phyloP scores from a whole-genome alignment of 2,329 filamentous ascomycete genomes.

The Diplodia seriata region DNA sequence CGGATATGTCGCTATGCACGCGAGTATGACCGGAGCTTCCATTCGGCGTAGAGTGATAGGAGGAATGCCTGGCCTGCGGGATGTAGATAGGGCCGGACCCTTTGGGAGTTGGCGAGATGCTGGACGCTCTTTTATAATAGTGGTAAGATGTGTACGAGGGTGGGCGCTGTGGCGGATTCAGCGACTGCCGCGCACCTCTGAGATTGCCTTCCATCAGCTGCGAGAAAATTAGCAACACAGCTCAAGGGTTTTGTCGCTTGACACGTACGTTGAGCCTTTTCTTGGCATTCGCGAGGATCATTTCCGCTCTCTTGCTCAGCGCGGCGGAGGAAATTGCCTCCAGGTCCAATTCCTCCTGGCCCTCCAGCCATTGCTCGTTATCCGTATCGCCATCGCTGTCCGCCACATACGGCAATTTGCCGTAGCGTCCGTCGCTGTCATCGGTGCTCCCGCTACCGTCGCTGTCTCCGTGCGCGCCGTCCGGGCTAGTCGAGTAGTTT shows the following conservation, averaged over 20 bases:
- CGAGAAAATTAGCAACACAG: slow-evolving; percentile 38
- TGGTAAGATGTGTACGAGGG: slow-evolving; percentile 47
- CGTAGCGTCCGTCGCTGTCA: slow-evolving; percentile 41
- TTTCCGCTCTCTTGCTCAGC: slow-evolving; percentile 81
- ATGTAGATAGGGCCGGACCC: slow-evolving; percentile 33
- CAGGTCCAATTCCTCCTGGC: slow-evolving; percentile 56
- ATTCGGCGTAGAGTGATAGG: slow-evolving; percentile 38
- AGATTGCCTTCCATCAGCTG: slow-evolving; percentile 95
- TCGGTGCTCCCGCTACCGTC: slow-evolving; percentile 37
- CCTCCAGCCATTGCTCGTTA: slow-evolving; percentile 46
- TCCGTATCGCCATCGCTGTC: slow-evolving; percentile 46
- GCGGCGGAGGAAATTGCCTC: slow-evolving; percentile 74
- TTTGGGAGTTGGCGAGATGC: slow-evolving; percentile 45
- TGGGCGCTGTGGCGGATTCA: slow-evolving; percentile 60
- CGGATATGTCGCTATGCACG: slow-evolving; percentile 52
- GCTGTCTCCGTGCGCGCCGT: slow-evolving; percentile 16
- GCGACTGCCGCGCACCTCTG: slow-evolving; percentile 74
- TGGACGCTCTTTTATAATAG: slow-evolving; percentile 44
- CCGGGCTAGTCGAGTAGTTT: slow-evolving; percentile 14
- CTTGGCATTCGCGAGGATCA: slow-evolving; percentile 93
- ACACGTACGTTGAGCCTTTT: slow-evolving; percentile 78
- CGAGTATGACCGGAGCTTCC: slow-evolving; percentile 48
- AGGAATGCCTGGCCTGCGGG: slow-evolving; percentile 24
- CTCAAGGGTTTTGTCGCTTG: not conserved
- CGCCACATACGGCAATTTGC: slow-evolving; percentile 39